Percentiles rank a stretch among this genome's conserved stretches.
phyloP scores from a whole-genome alignment of 257 asterid genomes.

The Forsythia viridissima region DNA sequence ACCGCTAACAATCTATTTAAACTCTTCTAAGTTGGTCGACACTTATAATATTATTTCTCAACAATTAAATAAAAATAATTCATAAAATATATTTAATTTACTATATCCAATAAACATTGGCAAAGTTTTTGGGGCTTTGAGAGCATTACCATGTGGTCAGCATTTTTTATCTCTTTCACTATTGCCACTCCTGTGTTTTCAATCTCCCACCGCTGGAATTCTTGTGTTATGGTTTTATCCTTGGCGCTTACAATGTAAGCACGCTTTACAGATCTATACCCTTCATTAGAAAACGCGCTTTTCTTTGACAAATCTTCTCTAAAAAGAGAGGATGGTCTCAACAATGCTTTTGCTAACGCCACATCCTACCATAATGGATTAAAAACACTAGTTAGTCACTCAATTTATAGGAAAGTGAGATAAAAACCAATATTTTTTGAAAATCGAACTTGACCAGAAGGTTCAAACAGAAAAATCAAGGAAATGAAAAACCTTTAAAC shows the following conservation, averaged over 20 bases:
- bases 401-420: too few species aligned
- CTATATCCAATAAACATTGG: conserved; percentile 37
- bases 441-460: too few species aligned
- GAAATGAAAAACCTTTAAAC: too few species aligned
- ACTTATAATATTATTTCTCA: not conserved
- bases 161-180: conserved; percentile 37
- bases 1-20: too few species aligned
- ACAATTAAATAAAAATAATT: not conserved
- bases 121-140: conserved; percentile 36
- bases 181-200: conserved; percentile 33
- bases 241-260: conserved; percentile 35
- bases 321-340: conserved; percentile 47
- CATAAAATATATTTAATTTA: not conserved
- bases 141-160: conserved; percentile 61
- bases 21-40: too few species aligned
- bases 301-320: conserved; percentile 37
- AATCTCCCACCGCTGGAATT: conserved; percentile 52
- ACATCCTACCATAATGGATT: conserved; percentile 38
- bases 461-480: too few species aligned
- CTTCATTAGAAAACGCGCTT: conserved; percentile 32
- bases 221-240: conserved; percentile 34
- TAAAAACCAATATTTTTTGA: too few species aligned
- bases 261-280: conserved; percentile 50
- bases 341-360: conserved; percentile 41
- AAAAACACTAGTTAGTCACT: not conserved